Evolutionary conservation across 75 land plant species (phyloP).

Genomic region (Picea glauca): DNA sequence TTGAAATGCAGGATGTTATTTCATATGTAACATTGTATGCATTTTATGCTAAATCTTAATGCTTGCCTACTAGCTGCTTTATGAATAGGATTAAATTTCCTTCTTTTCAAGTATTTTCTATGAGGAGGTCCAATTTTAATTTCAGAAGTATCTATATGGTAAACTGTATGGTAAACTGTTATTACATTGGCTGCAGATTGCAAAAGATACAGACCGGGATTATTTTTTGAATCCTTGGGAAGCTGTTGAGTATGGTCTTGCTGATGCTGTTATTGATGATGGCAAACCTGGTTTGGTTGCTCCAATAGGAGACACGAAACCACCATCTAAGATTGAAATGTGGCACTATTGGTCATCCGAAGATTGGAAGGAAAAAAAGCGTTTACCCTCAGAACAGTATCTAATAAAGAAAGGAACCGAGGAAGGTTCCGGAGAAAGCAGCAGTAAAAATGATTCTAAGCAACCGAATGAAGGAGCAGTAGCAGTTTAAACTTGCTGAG

Average conservation of each 20-base stretch:
- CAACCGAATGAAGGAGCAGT: not conserved
- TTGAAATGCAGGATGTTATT: not conserved
- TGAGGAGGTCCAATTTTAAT: too few species aligned
- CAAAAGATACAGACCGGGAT: slow-evolving; percentile 80
- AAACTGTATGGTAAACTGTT: too few species aligned
- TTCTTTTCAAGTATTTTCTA: too few species aligned
- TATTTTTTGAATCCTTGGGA: slow-evolving; percentile 96
- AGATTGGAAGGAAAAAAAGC: slow-evolving; percentile 45
- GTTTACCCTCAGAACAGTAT: slow-evolving; percentile 67
- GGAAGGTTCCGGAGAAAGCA: slow-evolving; percentile 12
- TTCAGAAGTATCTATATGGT: too few species aligned
- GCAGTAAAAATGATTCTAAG: not conserved
- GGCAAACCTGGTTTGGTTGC: slow-evolving; percentile 96
- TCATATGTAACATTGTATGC: too few species aligned
- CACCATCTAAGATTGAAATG: slow-evolving; percentile 70
- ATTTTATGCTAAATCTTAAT: too few species aligned
- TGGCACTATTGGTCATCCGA: slow-evolving; percentile 68
- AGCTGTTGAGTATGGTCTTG: slow-evolving; percentile 86
- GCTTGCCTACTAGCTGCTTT: too few species aligned
- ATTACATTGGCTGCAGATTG: slow-evolving; percentile 49
- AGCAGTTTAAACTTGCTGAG: not conserved
- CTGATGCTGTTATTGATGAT: slow-evolving; percentile 97
- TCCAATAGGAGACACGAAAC: slow-evolving; percentile 43
- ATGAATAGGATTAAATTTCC: too few species aligned
- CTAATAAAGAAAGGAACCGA: slow-evolving; percentile 27